phyloP scores from a whole-genome alignment of 177 flowering plant species.

The Vitis hybrid region DNA sequence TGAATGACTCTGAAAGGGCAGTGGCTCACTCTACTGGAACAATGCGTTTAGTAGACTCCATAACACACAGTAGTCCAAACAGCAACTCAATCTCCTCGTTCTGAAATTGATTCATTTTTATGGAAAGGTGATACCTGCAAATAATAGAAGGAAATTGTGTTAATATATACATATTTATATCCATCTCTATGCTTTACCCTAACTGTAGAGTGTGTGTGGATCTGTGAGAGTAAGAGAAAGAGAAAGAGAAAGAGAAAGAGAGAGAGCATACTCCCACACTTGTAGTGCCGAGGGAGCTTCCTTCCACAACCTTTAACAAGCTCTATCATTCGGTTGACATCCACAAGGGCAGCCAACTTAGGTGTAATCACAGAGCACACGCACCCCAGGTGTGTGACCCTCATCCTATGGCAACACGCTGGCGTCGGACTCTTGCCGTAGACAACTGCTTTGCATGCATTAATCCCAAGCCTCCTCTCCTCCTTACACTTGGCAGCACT shows the following conservation, averaged over 20 bases:
- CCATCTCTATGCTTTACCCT: too few species aligned
- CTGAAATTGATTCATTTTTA: too few species aligned
- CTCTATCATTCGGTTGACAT: slow-evolving; percentile 27
- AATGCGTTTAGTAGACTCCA: too few species aligned
- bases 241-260: slow-evolving; percentile 1
- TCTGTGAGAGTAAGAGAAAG: neutral
- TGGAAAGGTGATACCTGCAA: too few species aligned
- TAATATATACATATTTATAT: too few species aligned
- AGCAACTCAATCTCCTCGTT: too few species aligned
- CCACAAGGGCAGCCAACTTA: slow-evolving; percentile 34
- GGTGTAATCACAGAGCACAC: slow-evolving; percentile 42
- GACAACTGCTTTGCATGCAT: slow-evolving; percentile 36
- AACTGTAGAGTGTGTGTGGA: too few species aligned
- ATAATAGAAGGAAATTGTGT: too few species aligned
- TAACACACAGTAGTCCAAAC: too few species aligned
- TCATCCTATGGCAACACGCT: slow-evolving; percentile 34
- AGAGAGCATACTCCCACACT: slow-evolving; percentile 49
- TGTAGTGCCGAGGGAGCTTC: slow-evolving; percentile 48
- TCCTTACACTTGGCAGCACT: slow-evolving; percentile 30
- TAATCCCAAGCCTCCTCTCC: slow-evolving; percentile 27
- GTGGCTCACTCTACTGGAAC: too few species aligned
- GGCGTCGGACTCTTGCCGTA: slow-evolving; percentile 32
- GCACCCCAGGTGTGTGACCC: slow-evolving; percentile 41
- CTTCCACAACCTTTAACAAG: slow-evolving; percentile 47
- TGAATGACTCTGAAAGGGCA: too few species aligned